A percentile compares a stretch with the other conserved stretches of the same genome.
Evolutionary conservation across 108 stramenopile genomes (phyloP).

Genomic region (Fragilariopsis cylindrus): DNA sequence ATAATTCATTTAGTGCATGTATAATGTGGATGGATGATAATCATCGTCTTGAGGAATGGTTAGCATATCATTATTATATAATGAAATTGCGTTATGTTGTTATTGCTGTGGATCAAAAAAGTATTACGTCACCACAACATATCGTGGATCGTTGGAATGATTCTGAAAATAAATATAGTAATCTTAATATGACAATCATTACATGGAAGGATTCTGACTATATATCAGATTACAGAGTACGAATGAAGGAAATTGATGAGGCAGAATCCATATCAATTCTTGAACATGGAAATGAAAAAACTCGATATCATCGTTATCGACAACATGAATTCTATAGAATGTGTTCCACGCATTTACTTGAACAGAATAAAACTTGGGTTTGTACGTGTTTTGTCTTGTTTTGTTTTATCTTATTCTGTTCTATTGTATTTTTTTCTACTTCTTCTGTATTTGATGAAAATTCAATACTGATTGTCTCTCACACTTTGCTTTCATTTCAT

Average conservation of each 20-base stretch:
- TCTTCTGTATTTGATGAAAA: too few species aligned
- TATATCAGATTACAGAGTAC: not conserved
- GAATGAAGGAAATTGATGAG: not conserved
- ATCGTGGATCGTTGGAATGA: conserved; percentile 42
- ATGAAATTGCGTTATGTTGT: conserved; percentile 41
- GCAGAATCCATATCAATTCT: not conserved
- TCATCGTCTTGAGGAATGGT: conserved; percentile 44
- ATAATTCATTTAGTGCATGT: conserved; percentile 26
- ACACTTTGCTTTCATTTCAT: too few species aligned
- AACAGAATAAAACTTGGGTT: too few species aligned
- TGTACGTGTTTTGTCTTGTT: too few species aligned
- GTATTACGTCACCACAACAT: conserved; percentile 33
- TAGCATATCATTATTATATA: conserved; percentile 50
- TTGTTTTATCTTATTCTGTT: too few species aligned
- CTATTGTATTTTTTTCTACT: too few species aligned
- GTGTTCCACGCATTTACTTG: too few species aligned
- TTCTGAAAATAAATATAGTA: too few species aligned
- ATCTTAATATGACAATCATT: not conserved
- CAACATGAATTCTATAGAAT: too few species aligned
- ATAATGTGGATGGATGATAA: conserved; percentile 53
- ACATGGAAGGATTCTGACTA: conserved; percentile 5
- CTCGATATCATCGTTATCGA: too few species aligned
- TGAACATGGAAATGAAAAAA: too few species aligned
- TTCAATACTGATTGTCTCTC: too few species aligned
- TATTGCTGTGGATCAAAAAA: conserved; percentile 37